Evolutionary conservation across 2,329 filamentous ascomycete species (phyloP), one percentile per base, ranked within the genome.

Genomic region (Penicillium sp.): DNA sequence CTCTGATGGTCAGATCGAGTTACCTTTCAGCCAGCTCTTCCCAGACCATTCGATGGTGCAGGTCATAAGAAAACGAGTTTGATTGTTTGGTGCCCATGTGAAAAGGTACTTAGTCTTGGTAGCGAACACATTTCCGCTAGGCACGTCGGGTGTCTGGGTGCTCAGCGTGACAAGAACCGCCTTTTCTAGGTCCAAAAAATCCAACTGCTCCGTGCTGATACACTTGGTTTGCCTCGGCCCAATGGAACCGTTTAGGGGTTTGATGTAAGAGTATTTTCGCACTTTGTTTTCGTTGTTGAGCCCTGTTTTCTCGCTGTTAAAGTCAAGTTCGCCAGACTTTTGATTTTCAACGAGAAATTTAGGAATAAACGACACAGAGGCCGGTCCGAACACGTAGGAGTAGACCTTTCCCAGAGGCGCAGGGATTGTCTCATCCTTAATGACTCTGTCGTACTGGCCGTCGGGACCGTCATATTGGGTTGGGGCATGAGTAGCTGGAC

Each of bases 1-100:
- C 31, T 55, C 13, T 1, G 19, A 17, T 44, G 26, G 30, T 13
- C 5, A 35, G 30, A n/a, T 4, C 5, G 8, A 73, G 83, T 74
- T 82, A 96, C 93, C 92, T 82, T 95, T 97, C 50, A 99, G 81
- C 95, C 95, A 99, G 81, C 93, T 97, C 84, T 98, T 99, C 70
- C 93, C 93, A 3, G 90, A 90, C 96, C 96, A 99, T 73, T 99
- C 96, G 48, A 97, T 91, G 2, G 88, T 90, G 75, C 92, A 97
- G 68, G 90, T 97, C 80, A 94, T 90, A 64, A 95, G 88, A 31
- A 99, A 81, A 30, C 93, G 86, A 1, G 96, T 99, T 45, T 88
- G 82, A 71, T 97, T 97, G 65, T 89, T 90, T 55, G 95, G 88
- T 4, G 89, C 93, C 95, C 95, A 99, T 56, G 91, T 91, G 23